Evolutionary conservation across 179 eudicot genomes (phyloP).

Genomic region (Sideroxylon spinosum): DNA sequence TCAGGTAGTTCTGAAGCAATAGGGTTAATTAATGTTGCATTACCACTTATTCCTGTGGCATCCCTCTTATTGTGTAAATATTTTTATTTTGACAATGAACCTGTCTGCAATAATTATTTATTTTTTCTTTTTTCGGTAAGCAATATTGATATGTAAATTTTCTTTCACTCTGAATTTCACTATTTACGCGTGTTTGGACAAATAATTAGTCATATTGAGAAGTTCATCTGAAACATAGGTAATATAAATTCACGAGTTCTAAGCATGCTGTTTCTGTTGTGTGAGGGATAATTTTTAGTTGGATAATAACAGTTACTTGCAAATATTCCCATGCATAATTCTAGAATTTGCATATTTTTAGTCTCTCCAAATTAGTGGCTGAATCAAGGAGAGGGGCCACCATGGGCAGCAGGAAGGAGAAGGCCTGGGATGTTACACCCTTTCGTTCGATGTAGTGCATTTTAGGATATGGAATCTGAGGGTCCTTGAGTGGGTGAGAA

Average conservation of each 20-base stretch:
- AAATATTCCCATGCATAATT: neutral
- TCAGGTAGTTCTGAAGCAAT: conserved; percentile 53
- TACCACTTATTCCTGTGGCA: neutral
- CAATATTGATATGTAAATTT: neutral
- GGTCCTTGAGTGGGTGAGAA: neutral
- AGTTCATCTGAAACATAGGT: neutral
- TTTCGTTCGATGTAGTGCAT: conserved; percentile 1
- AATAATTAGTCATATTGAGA: neutral
- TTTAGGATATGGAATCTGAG: neutral
- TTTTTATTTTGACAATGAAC: neutral
- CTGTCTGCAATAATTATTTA: neutral
- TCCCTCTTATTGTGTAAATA: neutral
- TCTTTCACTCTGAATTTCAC: neutral
- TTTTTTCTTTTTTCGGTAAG: neutral
- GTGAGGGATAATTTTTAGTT: neutral
- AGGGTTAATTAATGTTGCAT: conserved; percentile 9
- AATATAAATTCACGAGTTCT: neutral
- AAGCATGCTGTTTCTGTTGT: neutral
- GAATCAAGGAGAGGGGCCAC: neutral
- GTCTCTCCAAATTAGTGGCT: neutral
- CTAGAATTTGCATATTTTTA: neutral
- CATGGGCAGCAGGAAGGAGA: neutral
- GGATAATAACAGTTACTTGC: neutral
- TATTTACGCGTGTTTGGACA: neutral
- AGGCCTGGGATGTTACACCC: neutral